These are phyloP conservation scores for Sungouiella blattae DNA, from an alignment of 805 yeast genomes.

Conservation along the genomic window DNA sequence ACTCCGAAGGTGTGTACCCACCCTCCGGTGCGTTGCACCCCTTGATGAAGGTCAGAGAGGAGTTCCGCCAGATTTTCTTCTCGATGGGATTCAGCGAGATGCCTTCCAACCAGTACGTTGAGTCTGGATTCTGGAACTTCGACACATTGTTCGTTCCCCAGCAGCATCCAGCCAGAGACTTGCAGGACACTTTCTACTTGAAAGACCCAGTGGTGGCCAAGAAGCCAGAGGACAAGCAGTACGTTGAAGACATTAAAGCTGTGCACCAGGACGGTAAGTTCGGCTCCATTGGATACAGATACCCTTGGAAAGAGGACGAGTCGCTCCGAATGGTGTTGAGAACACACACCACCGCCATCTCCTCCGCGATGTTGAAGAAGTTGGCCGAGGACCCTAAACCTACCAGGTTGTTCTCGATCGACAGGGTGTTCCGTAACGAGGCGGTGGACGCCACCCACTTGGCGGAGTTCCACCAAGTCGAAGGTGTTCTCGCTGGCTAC, in stretches of 20 bases:
- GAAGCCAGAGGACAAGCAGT: constrained; percentile 75
- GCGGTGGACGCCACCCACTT: constrained; percentile 99
- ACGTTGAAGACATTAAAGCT: constrained; percentile 70
- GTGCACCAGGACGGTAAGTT: constrained; percentile 89
- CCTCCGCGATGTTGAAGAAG: constrained; percentile 81
- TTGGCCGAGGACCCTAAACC: constrained; percentile 89
- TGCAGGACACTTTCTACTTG: constrained; percentile 97
- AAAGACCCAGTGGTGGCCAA: constrained; percentile 86
- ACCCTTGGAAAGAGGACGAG: constrained; percentile 94
- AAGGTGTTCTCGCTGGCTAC: constrained; percentile 97
- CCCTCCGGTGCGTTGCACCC: constrained; percentile 95
- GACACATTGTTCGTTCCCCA: constrained; percentile 97
- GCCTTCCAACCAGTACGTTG: constrained; percentile 98
- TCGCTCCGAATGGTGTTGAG: constrained; percentile 88
- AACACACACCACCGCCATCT: constrained; percentile 96
- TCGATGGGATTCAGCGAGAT: constrained; percentile 97
- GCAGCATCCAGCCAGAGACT: constrained; percentile 99
- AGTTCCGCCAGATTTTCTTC: constrained; percentile 95
- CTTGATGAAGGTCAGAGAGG: constrained; percentile 92
- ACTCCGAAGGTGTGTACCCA: constrained; percentile 88
- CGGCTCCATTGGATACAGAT: constrained; percentile 97
- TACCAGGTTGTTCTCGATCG: constrained; percentile 88
- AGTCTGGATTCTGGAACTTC: constrained; percentile 98
- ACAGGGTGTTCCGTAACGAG: constrained; percentile 98
- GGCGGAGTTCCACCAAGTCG: constrained; percentile 99